Conservation (phyloP, 345 rosid genomes). For the Crucihimalaya himalaica region DNA sequence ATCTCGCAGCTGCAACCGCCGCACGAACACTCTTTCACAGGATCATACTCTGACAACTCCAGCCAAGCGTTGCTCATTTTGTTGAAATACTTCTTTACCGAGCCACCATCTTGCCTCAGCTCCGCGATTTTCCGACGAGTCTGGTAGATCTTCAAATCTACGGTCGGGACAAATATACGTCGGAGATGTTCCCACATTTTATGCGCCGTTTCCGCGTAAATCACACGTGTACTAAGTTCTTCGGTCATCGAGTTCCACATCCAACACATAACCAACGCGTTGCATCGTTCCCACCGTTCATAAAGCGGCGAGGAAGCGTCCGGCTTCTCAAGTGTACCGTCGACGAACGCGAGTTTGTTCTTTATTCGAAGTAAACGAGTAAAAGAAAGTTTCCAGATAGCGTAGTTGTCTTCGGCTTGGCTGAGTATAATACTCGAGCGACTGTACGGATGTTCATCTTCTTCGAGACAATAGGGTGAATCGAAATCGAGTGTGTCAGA, state of each 20-base stretch:
- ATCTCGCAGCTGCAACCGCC: constrained; percentile 4
- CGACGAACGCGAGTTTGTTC: background rate
- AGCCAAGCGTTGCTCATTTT: background rate
- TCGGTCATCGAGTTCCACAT: background rate
- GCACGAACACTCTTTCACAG: background rate
- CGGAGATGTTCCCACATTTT: background rate
- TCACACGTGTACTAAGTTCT: background rate
- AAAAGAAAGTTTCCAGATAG: background rate
- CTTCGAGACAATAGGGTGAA: background rate
- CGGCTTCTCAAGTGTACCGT: background rate
- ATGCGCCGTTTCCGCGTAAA: background rate
- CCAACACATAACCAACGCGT: background rate
- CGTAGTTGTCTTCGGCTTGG: constrained; percentile 22
- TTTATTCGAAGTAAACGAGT: background rate
- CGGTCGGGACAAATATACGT: background rate
- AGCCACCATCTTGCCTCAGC: constrained; percentile 6
- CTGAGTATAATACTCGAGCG: background rate
- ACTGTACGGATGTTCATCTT: background rate
- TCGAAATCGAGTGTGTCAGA: background rate
- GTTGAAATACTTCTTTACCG: background rate
- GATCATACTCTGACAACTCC: constrained; percentile 24
- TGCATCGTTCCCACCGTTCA: background rate
- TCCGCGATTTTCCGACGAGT: background rate
- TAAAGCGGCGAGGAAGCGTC: background rate
- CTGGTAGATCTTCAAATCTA: background rate